A percentile compares a stretch with the other conserved stretches of the same genome.
These are phyloP conservation scores for Cryptococcus hybrid DNA, from an alignment of 1,284 basidiomycete genomes.

Conservation along the genomic window DNA sequence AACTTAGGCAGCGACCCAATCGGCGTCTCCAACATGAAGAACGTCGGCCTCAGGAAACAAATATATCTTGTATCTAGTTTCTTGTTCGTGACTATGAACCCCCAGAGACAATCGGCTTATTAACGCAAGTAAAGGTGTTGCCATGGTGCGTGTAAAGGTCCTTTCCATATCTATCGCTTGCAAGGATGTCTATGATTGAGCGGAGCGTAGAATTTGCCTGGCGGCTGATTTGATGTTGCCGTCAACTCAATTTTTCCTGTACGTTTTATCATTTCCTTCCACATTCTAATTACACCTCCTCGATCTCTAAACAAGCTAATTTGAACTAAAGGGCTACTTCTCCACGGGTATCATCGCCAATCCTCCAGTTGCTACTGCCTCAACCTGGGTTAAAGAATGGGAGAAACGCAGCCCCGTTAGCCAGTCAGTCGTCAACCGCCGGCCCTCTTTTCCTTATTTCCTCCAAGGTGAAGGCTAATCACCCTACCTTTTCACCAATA, in stretches of 20 bases:
- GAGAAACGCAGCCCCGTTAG: conserved; percentile 38
- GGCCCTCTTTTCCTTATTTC: too few species aligned
- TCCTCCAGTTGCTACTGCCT: conserved; percentile 22
- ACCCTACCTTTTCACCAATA: conserved; percentile 4
- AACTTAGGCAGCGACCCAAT: neutral
- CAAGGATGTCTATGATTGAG: too few species aligned
- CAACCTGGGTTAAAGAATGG: conserved; percentile 37
- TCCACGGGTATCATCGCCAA: conserved; percentile 49
- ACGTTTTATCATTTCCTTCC: conserved; percentile 2
- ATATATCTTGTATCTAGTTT: conserved; percentile 50
- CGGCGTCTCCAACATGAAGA: conserved; percentile 5
- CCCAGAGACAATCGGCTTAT: conserved; percentile 48
- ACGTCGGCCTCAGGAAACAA: conserved; percentile 37
- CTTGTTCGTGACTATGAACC: conserved; percentile 46
- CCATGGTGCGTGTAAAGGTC: conserved; percentile 46
- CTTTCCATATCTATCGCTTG: neutral
- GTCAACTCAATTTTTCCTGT: conserved; percentile 49
- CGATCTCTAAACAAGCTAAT: neutral
- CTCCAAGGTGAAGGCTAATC: too few species aligned
- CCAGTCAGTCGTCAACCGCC: conserved; percentile 15
- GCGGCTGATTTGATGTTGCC: conserved; percentile 48
- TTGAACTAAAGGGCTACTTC: conserved; percentile 35
- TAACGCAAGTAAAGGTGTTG: conserved; percentile 46
- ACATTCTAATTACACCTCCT: neutral
- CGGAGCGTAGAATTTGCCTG: conserved; percentile 33